Conservation (phyloP, 2,329 filamentous ascomycete species). For the Diaporthe citrichinensis region DNA sequence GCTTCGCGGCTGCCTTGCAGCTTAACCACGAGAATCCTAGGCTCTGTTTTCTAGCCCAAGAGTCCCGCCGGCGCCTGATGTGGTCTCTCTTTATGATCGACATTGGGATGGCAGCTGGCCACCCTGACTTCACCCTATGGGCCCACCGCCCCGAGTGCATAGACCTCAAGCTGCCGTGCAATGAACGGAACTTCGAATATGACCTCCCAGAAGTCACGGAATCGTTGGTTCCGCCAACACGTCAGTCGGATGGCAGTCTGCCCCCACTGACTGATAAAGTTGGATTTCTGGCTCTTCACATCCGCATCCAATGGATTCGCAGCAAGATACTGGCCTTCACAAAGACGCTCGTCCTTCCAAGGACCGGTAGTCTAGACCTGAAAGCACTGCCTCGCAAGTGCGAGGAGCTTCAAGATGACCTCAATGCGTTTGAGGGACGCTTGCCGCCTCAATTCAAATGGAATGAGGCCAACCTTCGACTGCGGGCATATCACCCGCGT, state of each 20-base stretch:
- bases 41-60: conserved; percentile 59
- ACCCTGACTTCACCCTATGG: conserved; percentile 62
- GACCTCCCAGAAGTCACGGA: conserved; percentile 70
- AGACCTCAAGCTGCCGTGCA: conserved; percentile 63
- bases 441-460: conserved; percentile 70
- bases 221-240: conserved; percentile 59
- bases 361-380: conserved; percentile 57
- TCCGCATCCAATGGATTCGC: conserved; percentile 69
- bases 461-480: conserved; percentile 68
- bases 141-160: conserved; percentile 56
- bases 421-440: conserved; percentile 66
- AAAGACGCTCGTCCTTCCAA: conserved; percentile 58
- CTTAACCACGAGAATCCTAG: conserved; percentile 64
- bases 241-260: conserved; percentile 57
- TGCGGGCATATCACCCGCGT: conserved; percentile 69
- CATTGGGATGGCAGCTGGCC: conserved; percentile 61
- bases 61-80: conserved; percentile 61
- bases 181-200: conserved; percentile 68
- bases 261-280: conserved; percentile 66
- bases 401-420: conserved; percentile 61
- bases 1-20: conserved; percentile 63
- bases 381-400: conserved; percentile 61
- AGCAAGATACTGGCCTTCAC: conserved; percentile 69
- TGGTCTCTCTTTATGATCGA: conserved; percentile 65
- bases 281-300: conserved; percentile 69